A percentile compares a stretch with the other conserved stretches of the same genome.
These are phyloP conservation scores for Verruconis gallopava DNA, from an alignment of 2,329 filamentous ascomycete species.

Conservation along the genomic window DNA sequence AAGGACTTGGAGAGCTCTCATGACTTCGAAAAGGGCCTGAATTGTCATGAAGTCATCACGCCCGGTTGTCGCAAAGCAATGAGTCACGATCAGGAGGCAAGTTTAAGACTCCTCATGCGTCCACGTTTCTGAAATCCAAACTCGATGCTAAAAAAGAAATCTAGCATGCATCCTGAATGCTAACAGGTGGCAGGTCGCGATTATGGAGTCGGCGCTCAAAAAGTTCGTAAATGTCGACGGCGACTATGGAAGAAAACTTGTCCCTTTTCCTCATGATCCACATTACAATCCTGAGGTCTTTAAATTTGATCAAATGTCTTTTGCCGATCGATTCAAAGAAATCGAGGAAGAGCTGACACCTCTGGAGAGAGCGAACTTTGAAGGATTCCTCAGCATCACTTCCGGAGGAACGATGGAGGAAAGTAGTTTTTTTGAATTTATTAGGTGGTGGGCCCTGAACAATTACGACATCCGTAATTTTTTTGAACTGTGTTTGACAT, in stretches of 20 bases:
- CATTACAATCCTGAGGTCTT: constrained; percentile 24
- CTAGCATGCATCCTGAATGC: too few relatives aligned
- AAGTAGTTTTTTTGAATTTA: constrained; percentile 34
- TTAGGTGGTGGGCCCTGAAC: constrained; percentile 36
- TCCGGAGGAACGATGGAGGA: constrained; percentile 32
- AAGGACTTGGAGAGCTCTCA: constrained; percentile 19
- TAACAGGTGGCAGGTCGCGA: constrained; percentile 17
- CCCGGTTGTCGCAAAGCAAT: constrained; percentile 20
- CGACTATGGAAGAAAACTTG: constrained; percentile 21
- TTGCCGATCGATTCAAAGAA: constrained; percentile 27
- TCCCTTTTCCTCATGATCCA: constrained; percentile 30
- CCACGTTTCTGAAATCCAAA: too few relatives aligned
- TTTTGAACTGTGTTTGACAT: background rate
- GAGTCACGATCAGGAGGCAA: constrained; percentile 30
- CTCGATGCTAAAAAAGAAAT: too few relatives aligned
- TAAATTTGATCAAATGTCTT: constrained; percentile 13
- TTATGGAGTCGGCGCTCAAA: constrained; percentile 23
- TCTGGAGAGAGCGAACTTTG: constrained; percentile 28
- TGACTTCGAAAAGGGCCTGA: constrained; percentile 30
- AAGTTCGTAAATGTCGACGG: constrained; percentile 38
- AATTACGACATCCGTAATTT: constrained; percentile 27
- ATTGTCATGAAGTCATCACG: constrained; percentile 28
- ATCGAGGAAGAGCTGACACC: constrained; percentile 28
- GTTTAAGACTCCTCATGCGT: background rate
- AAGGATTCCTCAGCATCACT: constrained; percentile 30